A percentile compares a stretch with the other conserved stretches of the same genome.
Evolutionary conservation across 2,329 filamentous ascomycete genomes (phyloP).

Genomic region (Westerdykella ornata): DNA sequence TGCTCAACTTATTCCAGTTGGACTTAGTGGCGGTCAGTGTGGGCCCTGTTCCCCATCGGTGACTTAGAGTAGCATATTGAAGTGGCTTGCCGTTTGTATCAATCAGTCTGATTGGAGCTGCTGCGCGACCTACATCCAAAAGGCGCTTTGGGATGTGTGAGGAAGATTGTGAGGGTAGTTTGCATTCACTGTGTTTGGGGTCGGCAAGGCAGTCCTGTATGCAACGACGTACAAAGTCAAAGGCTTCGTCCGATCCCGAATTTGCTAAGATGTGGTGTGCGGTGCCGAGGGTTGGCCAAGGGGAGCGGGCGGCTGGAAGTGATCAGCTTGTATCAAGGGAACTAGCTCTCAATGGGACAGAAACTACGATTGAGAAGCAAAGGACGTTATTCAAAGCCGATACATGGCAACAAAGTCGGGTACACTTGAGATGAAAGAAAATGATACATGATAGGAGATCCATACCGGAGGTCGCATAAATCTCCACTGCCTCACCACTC

Average conservation of each 20-base stretch:
- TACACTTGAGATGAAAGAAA: background rate
- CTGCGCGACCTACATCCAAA: slow-evolving; percentile 26
- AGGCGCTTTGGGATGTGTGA: slow-evolving; percentile 22
- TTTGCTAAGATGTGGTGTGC: slow-evolving; percentile 25
- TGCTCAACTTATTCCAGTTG: slow-evolving; percentile 21
- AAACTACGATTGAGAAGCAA: background rate
- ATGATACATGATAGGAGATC: slow-evolving; percentile 6
- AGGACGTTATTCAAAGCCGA: background rate
- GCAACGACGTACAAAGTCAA: slow-evolving; percentile 28
- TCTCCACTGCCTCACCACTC: slow-evolving; percentile 20
- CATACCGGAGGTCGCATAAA: slow-evolving; percentile 27
- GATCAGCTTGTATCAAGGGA: background rate
- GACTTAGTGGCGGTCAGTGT: slow-evolving; percentile 23
- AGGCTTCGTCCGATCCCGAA: slow-evolving; percentile 29
- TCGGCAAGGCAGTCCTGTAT: slow-evolving; percentile 30
- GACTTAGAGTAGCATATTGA: slow-evolving; percentile 27
- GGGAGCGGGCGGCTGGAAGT: slow-evolving; percentile 19
- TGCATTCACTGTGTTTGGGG: slow-evolving; percentile 26
- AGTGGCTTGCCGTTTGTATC: slow-evolving; percentile 25
- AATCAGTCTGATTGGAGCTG: slow-evolving; percentile 26
- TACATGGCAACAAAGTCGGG: background rate
- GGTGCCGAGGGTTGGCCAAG: slow-evolving; percentile 27
- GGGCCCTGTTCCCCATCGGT: slow-evolving; percentile 27
- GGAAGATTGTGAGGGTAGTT: slow-evolving; percentile 12
- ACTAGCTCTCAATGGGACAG: background rate